These are phyloP conservation scores for Salix exigua DNA, from an alignment of 345 rosid species.

Conservation along the genomic window DNA sequence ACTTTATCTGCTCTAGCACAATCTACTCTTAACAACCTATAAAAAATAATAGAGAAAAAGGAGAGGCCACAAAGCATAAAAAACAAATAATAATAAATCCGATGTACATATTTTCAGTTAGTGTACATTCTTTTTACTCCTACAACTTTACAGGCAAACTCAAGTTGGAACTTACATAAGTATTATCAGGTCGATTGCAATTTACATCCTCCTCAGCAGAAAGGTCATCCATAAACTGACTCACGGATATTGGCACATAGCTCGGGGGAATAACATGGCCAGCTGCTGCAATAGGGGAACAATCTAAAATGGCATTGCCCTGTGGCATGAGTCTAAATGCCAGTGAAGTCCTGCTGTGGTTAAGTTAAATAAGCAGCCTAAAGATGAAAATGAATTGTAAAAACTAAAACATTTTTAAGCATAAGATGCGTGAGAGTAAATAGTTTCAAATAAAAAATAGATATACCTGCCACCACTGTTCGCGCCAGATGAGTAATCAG, in stretches of 20 bases:
- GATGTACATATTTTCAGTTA: background rate
- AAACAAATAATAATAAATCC: background rate
- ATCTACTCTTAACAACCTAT: background rate
- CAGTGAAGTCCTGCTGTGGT: conserved; percentile 61
- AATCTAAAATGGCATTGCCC: conserved; percentile 90
- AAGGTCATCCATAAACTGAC: conserved; percentile 98
- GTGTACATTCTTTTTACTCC: background rate
- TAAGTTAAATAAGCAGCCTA: conserved; percentile 11
- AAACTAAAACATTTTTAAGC: conserved; percentile 1
- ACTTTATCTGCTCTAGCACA: background rate
- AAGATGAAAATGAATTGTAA: conserved; percentile 8
- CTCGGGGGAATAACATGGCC: conserved; percentile 92
- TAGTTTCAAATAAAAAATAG: conserved; percentile 3
- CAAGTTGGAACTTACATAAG: conserved; percentile 47
- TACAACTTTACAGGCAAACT: background rate
- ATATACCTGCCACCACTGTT: conserved; percentile 71
- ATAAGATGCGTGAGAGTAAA: conserved; percentile 3
- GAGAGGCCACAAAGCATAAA: background rate
- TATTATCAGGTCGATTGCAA: conserved; percentile 56
- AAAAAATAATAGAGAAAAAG: background rate
- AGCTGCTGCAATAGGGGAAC: conserved; percentile 91
- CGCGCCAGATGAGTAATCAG: conserved; percentile 47
- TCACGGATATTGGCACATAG: conserved; percentile 87
- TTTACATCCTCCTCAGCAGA: conserved; percentile 81
- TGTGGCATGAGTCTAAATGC: conserved; percentile 96